Base-by-base conservation (phyloP, 352 stramenopile species). In the Pythium brachiatum region DNA sequence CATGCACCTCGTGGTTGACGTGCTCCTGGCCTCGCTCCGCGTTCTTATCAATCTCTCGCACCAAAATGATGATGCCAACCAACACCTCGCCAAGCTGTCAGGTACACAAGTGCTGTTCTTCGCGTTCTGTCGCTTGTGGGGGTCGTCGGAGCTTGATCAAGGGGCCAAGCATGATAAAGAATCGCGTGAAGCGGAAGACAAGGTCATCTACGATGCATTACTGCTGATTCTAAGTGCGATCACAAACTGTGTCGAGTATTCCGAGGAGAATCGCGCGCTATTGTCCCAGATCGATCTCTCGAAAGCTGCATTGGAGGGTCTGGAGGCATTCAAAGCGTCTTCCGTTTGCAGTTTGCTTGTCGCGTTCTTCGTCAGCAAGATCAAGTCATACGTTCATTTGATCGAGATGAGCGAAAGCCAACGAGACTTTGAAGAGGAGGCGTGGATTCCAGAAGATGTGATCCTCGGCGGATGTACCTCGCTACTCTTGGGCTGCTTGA, bases 1-100 rank as follows among this genome's bases (percentile, higher is more conserved):
- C 36, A 69, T 76, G 58, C 62, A 70, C 8, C 54, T 79, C 36
- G 50, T 69, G 15, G 57, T 78, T 1, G 81, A 89, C 6, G 73
- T 80, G 0, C 63, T 89, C 11, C 51, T 88, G 18, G 71, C 70
- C 2, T 53, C 70, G 11, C 43, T 92, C 43, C 78, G 83, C 13
- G 77, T 92, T 20, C 36, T 92, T 15, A 86, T 92, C 66, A 94
- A 94, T 57, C 72, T 94, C 20, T 91, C 85, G 1, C 85, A 94
- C 41, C 81, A 89, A 57, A 91, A 86, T 20, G 48, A 66, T 26
- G 70, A 75, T 7, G 81, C 81, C 52, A 74, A 78, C 20, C 52
- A 11, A 0, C 70, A 88, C 21, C 62, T 94, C 8, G 43, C 72
- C 18, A 39, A 36, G 2, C 48, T 80, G 5, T 44, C 64, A 13